These are phyloP conservation scores for Penicillium diatomitis DNA, from an alignment of 495 filamentous ascomycete genomes.

Conservation along the genomic window DNA sequence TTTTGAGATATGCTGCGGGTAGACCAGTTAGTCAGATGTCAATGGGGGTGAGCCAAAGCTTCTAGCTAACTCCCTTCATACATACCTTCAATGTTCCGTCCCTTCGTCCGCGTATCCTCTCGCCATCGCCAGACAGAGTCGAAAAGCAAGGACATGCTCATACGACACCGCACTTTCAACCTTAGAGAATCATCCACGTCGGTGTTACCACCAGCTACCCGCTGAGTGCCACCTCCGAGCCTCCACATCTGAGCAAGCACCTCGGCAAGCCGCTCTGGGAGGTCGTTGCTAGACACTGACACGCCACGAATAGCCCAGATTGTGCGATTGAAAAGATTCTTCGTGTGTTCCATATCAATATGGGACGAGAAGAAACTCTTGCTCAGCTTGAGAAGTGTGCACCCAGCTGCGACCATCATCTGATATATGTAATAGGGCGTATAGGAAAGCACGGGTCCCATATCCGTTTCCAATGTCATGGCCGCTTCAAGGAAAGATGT, in stretches of 20 bases:
- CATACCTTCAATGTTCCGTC: constrained; percentile 63
- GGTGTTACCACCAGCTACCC: constrained; percentile 18
- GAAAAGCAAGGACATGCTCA: constrained; percentile 89
- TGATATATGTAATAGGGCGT: constrained; percentile 83
- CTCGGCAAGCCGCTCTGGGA: constrained; percentile 77
- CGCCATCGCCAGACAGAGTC: constrained; percentile 93
- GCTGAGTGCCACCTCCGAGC: constrained; percentile 46
- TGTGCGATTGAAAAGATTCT: constrained; percentile 62
- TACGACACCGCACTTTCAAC: constrained; percentile 78
- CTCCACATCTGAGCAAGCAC: constrained; percentile 91
- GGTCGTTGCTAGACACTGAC: constrained; percentile 73
- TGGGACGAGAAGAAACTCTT: constrained; percentile 67
- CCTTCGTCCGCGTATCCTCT: constrained; percentile 73
- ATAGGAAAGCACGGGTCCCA: constrained; percentile 50
- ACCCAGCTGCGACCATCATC: constrained; percentile 83
- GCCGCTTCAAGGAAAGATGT: constrained; percentile 66
- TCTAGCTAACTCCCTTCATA: too few species aligned
- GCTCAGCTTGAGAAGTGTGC: constrained; percentile 75
- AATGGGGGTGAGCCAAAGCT: too few species aligned
- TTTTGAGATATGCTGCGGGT: constrained; percentile 58
- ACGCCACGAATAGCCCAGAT: constrained; percentile 69
- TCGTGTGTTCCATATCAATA: constrained; percentile 67
- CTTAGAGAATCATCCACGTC: constrained; percentile 62
- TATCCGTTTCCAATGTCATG: constrained; percentile 48
- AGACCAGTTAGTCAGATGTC: background rate